Base-by-base conservation (phyloP, 2,329 filamentous ascomycete species). In the Venturia effusa region DNA sequence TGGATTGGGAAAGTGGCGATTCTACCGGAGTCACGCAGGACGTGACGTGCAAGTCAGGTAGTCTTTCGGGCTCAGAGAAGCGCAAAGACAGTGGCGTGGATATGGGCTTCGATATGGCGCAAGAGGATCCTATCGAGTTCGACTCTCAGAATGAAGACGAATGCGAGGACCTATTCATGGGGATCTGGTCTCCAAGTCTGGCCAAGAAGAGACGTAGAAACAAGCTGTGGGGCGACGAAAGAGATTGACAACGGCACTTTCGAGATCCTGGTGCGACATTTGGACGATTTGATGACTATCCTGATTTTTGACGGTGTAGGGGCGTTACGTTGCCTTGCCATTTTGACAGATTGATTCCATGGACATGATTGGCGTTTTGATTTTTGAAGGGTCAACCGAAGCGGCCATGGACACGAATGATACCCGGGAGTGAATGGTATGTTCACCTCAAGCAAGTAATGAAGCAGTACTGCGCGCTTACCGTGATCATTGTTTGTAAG, bases 91-190 rank as follows among this genome's bases (percentile, higher is more conserved):
- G 66, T 40, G 37, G 63, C 64, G 54, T 61, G 30, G 55, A 37
- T 34, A 43, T 61, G n/a, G 51, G 24, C n/a, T 65, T 64, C 11
- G 69, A 71, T 0, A 69, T 27, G 6, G 61, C 24, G 15, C 66
- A 67, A 45, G 41, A 66, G 43, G 67, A 68, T 15, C 69, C 74
- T 43, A 67, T 83, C 3, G 81, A 85, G 69, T 87, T 87, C 69
- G 84, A 87, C 69, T 83, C 80, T 64, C 81, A 86, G 72, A 84
- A 87, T 70, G 84, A 87, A 69, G 84, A 87, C 66, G 84, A 87
- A 72, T 87, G 84, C 66, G 84, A 87, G 72, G 84, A 86, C 71
- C 67, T 87, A 37, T 87, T 87, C 69, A 77, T 82, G 19, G 84
- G 84, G 0, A 77, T 84, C 24, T 87, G 84, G 84, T 85, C 76